Conservation (phyloP, 352 stramenopile genomes). For the Aphanomyces astaci region DNA sequence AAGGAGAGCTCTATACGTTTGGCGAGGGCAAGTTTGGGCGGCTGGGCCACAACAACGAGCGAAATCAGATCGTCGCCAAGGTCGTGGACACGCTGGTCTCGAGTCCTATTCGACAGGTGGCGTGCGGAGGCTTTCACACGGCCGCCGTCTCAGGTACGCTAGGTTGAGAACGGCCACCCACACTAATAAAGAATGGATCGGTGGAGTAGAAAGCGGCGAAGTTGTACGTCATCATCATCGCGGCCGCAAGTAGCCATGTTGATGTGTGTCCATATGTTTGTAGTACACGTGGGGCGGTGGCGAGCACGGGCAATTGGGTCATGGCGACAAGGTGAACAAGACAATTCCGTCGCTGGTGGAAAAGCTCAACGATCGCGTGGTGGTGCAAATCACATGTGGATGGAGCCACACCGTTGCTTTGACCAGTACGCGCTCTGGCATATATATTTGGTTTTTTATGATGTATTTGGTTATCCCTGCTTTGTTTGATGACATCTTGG, state of each 20-base stretch:
- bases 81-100: slow-evolving; percentile 60
- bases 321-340: slow-evolving; percentile 95
- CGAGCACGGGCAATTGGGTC: slow-evolving; percentile 93
- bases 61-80: slow-evolving; percentile 65
- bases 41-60: slow-evolving; percentile 76
- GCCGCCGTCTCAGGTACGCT: slow-evolving; percentile 51
- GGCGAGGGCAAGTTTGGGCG: slow-evolving; percentile 88
- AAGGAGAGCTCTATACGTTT: slow-evolving; percentile 91
- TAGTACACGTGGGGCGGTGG: slow-evolving; percentile 81
- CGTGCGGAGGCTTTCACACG: slow-evolving; percentile 83
- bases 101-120: slow-evolving; percentile 80
- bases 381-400: slow-evolving; percentile 93
- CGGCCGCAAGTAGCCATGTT: not conserved
- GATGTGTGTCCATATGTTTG: not conserved
- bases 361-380: slow-evolving; percentile 76
- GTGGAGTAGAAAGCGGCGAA: slow-evolving; percentile 52
- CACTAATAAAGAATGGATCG: too few relatives aligned
- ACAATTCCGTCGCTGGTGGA: slow-evolving; percentile 88
- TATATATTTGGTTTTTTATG: too few relatives aligned
- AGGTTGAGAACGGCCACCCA: not conserved
- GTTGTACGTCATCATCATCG: slow-evolving; percentile 26
- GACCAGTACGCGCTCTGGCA: slow-evolving; percentile 33
- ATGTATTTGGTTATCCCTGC: too few relatives aligned
- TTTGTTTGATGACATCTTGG: not conserved
- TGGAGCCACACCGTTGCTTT: slow-evolving; percentile 95